These are phyloP conservation scores for Hypoxylon sp. DNA, from an alignment of 2,329 filamentous ascomycete species.

Conservation along the genomic window DNA sequence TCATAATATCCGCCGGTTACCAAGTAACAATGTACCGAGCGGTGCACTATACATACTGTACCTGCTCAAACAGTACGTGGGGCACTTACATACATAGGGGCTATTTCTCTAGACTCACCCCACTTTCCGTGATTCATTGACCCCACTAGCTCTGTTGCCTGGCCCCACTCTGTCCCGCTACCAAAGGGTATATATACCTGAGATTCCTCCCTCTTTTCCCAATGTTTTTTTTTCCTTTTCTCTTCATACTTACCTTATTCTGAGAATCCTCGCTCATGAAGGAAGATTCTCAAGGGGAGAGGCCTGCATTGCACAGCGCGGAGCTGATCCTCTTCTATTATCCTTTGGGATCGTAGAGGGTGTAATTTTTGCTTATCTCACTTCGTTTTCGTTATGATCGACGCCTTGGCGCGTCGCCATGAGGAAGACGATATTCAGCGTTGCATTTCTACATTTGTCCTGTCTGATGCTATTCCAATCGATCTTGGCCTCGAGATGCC, in stretches of 20 bases:
- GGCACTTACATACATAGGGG: too few species aligned
- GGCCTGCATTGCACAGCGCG: slow-evolving; percentile 44
- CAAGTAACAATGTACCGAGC: too few species aligned
- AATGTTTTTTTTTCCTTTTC: slow-evolving; percentile 23
- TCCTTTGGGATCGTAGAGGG: slow-evolving; percentile 43
- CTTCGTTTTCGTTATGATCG: slow-evolving; percentile 38
- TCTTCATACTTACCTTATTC: slow-evolving; percentile 43
- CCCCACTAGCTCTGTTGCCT: slow-evolving; percentile 22
- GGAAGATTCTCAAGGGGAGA: slow-evolving; percentile 27
- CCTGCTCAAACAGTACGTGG: too few species aligned
- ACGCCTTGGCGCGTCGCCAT: slow-evolving; percentile 37
- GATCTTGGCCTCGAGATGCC: too few species aligned
- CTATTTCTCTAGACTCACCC: slow-evolving; percentile 22
- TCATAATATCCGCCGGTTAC: slow-evolving; percentile 33
- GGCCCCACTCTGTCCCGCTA: neutral
- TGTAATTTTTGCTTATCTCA: slow-evolving; percentile 40
- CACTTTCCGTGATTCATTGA: slow-evolving; percentile 29
- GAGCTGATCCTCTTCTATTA: slow-evolving; percentile 43
- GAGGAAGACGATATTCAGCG: slow-evolving; percentile 31
- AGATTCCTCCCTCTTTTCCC: neutral
- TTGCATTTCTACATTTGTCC: neutral
- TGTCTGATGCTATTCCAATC: neutral
- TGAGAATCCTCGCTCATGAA: slow-evolving; percentile 33
- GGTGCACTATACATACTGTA: too few species aligned
- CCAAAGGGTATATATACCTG: slow-evolving; percentile 15